Evolutionary conservation across 306 rosid genomes (phyloP).

Genomic region (Vigna nakashimae): DNA sequence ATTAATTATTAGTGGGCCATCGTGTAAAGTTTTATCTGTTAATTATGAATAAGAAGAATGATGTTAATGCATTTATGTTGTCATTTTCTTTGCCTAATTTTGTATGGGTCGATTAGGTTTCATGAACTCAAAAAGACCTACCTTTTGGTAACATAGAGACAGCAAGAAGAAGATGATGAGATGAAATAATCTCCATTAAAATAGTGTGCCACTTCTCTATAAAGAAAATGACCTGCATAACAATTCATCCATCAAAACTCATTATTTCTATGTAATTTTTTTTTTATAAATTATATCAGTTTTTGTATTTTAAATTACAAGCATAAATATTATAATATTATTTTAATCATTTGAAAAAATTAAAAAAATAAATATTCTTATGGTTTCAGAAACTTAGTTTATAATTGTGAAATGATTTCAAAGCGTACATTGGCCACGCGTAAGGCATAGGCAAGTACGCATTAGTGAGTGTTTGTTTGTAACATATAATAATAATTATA

Average conservation of each 20-base stretch:
- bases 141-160: slow-evolving; percentile 46
- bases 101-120: slow-evolving; percentile 43
- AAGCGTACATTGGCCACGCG: slow-evolving; percentile 6
- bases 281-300: too few species aligned
- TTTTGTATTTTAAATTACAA: background rate
- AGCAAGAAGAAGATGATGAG: background rate
- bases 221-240: slow-evolving; percentile 26
- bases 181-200: slow-evolving; percentile 27
- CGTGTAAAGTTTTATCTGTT: background rate
- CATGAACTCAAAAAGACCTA: slow-evolving; percentile 35
- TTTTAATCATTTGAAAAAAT: background rate
- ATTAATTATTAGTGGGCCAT: slow-evolving; percentile 21
- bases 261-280: too few species aligned
- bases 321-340: background rate
- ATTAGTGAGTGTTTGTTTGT: background rate
- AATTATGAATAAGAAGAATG: slow-evolving; percentile 24
- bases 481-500: too few species aligned
- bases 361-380: background rate
- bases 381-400: background rate
- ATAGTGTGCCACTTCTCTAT: slow-evolving; percentile 13
- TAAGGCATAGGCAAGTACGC: background rate
- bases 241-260: slow-evolving; percentile 10
- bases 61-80: slow-evolving; percentile 22
- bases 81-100: slow-evolving; percentile 41
- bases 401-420: background rate